These are phyloP conservation scores for Penicillium occitanis DNA, from an alignment of 2,329 filamentous ascomycete genomes.

Conservation along the genomic window DNA sequence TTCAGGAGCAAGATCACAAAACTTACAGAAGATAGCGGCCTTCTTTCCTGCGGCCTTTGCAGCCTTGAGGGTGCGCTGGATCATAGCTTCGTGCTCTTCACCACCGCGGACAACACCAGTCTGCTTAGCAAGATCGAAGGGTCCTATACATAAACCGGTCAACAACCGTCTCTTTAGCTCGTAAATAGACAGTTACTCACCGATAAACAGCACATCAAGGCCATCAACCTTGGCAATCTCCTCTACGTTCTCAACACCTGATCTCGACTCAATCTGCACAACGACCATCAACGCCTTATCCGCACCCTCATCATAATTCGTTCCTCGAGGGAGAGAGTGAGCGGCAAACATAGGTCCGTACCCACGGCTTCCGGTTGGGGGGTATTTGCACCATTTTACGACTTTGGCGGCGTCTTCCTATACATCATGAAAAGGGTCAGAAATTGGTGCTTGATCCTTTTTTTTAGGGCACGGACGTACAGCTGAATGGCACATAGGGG, in stretches of 20 bases:
- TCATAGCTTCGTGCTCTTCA: conserved; percentile 42
- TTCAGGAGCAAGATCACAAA: background rate
- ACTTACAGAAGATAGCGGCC: conserved; percentile 45
- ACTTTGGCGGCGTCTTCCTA: conserved; percentile 54
- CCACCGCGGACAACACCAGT: conserved; percentile 38
- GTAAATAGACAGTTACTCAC: conserved; percentile 20
- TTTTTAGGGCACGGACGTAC: conserved; percentile 30
- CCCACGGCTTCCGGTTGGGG: conserved; percentile 55
- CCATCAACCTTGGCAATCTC: conserved; percentile 45
- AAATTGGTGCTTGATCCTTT: conserved; percentile 42
- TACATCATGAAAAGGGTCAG: conserved; percentile 37
- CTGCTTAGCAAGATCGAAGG: conserved; percentile 42
- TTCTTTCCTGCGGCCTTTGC: conserved; percentile 40
- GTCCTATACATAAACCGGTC: conserved; percentile 23
- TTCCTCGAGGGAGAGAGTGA: conserved; percentile 40
- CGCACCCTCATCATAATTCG: conserved; percentile 56
- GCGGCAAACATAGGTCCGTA: conserved; percentile 58
- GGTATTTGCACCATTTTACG: conserved; percentile 57
- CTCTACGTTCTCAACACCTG: conserved; percentile 44
- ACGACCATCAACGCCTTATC: conserved; percentile 55
- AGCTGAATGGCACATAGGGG: conserved; percentile 34
- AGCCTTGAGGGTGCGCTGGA: conserved; percentile 37
- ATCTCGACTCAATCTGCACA: conserved; percentile 45
- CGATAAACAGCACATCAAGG: conserved; percentile 44
- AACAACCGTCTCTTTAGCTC: background rate